Conservation (phyloP, 2,329 filamentous ascomycete genomes). For the Periglandula ipomoeae region DNA sequence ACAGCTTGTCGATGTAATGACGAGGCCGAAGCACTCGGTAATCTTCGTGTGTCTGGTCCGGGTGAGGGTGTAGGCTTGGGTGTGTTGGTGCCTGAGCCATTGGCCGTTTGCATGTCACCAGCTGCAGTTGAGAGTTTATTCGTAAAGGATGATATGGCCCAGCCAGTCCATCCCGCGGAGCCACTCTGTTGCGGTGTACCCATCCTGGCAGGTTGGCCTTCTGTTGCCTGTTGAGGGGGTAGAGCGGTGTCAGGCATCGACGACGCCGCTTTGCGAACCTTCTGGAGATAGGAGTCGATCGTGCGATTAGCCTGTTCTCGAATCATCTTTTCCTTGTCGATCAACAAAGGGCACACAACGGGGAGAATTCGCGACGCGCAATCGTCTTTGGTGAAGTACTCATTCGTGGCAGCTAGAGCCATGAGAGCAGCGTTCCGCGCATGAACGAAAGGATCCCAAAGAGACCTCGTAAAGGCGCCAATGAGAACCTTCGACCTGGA, state of each 20-base stretch:
- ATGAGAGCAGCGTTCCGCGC: conserved; percentile 83
- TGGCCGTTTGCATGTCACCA: conserved; percentile 68
- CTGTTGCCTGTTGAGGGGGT: conserved; percentile 51
- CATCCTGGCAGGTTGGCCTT: conserved; percentile 58
- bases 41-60: conserved; percentile 26
- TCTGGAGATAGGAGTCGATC: conserved; percentile 74
- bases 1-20: conserved; percentile 51
- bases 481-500: conserved; percentile 84
- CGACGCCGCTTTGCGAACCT: conserved; percentile 68
- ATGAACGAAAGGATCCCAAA: conserved; percentile 91
- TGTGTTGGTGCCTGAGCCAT: conserved; percentile 32
- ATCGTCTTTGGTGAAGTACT: conserved; percentile 84
- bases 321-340: conserved; percentile 93
- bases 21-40: conserved; percentile 43
- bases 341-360: conserved; percentile 69
- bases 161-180: conserved; percentile 69
- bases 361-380: conserved; percentile 78
- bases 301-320: conserved; percentile 88
- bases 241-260: conserved; percentile 73
- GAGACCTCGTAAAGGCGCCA: conserved; percentile 80
- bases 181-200: conserved; percentile 62
- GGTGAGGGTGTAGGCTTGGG: conserved; percentile 32
- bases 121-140: conserved; percentile 81
- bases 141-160: conserved; percentile 97
- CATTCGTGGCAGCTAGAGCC: conserved; percentile 74